Conservation (phyloP, 352 stramenopile genomes). For the Blastocystis sp. region DNA sequence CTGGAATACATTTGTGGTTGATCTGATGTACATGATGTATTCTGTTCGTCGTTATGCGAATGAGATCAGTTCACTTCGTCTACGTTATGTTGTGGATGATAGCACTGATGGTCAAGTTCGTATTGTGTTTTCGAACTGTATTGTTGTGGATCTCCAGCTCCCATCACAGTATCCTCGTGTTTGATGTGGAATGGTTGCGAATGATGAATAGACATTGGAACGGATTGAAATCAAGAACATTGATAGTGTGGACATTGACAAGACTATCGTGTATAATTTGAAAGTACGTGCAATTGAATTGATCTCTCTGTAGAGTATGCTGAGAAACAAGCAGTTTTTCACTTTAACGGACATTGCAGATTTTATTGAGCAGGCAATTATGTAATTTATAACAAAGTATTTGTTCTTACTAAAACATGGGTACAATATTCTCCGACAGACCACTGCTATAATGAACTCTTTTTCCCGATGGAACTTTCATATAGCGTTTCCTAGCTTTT, state of each 20-base stretch:
- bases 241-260: constrained; percentile 14
- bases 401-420: not conserved
- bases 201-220: constrained; percentile 40
- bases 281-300: not conserved
- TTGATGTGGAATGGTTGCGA: too few species aligned
- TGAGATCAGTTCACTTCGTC: not conserved
- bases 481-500: constrained; percentile 6
- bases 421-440: not conserved
- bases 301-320: not conserved
- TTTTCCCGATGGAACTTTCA: constrained; percentile 48
- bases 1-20: not conserved
- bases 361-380: constrained; percentile 46
- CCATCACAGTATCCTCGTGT: constrained; percentile 45
- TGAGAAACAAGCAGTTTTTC: constrained; percentile 41
- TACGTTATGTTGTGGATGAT: not conserved
- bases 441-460: not conserved
- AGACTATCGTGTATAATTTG: not conserved
- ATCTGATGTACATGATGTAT: constrained; percentile 43
- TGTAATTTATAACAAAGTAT: not conserved
- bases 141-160: constrained; percentile 25
- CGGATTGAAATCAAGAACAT: constrained; percentile 10
- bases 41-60: not conserved
- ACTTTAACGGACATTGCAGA: constrained; percentile 23
- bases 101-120: not conserved
- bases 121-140: constrained; percentile 7